phyloP scores from a whole-genome alignment of 257 asterid genomes.

The Nicotiana tabacum region DNA sequence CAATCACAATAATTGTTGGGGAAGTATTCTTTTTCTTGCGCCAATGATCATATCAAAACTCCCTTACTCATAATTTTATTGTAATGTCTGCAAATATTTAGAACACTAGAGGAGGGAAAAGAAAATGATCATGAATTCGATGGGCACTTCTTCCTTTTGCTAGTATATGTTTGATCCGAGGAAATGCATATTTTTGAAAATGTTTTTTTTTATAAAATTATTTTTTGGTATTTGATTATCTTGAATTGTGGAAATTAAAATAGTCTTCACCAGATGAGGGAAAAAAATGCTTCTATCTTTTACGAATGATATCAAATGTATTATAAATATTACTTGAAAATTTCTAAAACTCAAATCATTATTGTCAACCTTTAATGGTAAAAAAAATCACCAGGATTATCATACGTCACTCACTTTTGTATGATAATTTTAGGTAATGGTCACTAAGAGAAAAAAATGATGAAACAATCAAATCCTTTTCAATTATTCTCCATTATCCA shows the following conservation, averaged over 20 bases:
- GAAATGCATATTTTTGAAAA: not conserved
- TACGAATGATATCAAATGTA: not conserved
- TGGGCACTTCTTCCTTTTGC: not conserved
- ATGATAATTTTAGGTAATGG: not conserved
- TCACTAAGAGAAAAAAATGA: not conserved
- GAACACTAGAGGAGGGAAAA: not conserved
- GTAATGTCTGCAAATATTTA: not conserved
- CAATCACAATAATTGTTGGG: too few relatives aligned
- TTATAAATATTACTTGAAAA: not conserved
- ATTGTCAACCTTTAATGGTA: not conserved
- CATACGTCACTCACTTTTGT: not conserved
- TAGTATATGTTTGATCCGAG: not conserved
- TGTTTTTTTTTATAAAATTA: not conserved
- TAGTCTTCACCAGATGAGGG: too few relatives aligned
- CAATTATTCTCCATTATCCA: conserved; percentile 2
- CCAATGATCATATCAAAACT: not conserved
- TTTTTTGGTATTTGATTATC: not conserved
- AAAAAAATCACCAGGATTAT: not conserved
- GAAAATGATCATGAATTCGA: not conserved
- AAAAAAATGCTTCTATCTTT: not conserved
- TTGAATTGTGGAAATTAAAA: not conserved
- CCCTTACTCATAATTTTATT: not conserved
- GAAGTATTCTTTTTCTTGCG: too few relatives aligned
- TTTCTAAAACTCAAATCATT: not conserved
- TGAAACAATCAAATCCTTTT: conserved; percentile 1